Base-by-base conservation (phyloP, 345 rosid species). In the Eucalyptus brandiana region DNA sequence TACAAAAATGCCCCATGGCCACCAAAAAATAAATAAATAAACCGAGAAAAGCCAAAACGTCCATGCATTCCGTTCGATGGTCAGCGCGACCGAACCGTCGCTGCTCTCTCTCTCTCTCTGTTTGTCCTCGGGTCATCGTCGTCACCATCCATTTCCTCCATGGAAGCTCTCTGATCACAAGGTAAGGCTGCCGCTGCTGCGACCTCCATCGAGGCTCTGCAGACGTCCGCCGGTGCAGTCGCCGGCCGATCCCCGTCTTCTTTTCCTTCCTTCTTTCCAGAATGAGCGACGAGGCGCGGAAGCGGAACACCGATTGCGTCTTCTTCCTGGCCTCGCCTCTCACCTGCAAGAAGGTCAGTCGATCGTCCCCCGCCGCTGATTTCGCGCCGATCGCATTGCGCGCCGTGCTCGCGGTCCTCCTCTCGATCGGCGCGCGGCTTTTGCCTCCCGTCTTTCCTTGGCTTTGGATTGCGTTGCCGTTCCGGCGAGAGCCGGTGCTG, bases 301-400 rank as follows among this genome's bases (percentile, higher is more conserved):
- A 94, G 91, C 89, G 94, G 85, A 92, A 93, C 88, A 95, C 96
- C 13, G 96, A 95, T 89, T 96, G 96, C 88, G 95, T 96, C 60
- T 95, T 93, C 91, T 95, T 94, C 90, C 91, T 96, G 76, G 96
- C 96, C 85, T 96, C 96, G 87, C 97, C 97, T 88, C 94, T 96
- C 87, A 95, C 97, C 80, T 96, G 97, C 95, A 94, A 94, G 91
- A 96, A 95, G 95, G 96, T 96, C 48, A 86, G n/a, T 58, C 34
- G 21, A 11, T 32, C 67, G 54, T 51, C 21, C 87, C 7, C 42
- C 47, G 24, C 23, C 69, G 26, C 6, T 42, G 65, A 89, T 86
- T 44, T 15, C 65, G 2, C 88, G 30, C 51, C 6, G 17, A 45
- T 56, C 49, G 26, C 76, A 15, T 18, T 65, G 32, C 42, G 24